phyloP scores from a whole-genome alignment of 495 filamentous ascomycete genomes.

The Xylaria nigripes region DNA sequence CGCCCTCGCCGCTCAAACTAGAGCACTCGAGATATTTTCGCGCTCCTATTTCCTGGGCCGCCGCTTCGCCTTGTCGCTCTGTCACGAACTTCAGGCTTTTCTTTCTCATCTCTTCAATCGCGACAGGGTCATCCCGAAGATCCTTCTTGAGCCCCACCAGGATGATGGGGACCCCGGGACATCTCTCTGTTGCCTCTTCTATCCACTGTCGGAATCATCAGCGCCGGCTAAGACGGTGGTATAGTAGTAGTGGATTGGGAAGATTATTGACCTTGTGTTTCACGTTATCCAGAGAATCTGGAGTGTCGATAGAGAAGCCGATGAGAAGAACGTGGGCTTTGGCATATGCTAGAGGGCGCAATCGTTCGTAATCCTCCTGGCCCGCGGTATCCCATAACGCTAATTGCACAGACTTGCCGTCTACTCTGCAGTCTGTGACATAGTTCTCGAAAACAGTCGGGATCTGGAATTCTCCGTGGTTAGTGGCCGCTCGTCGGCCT shows the following conservation, averaged over 20 bases:
- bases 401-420: slow-evolving; percentile 95
- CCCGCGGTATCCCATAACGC: slow-evolving; percentile 99
- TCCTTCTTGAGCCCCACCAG: slow-evolving; percentile 97
- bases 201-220: slow-evolving; percentile 63
- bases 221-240: not conserved
- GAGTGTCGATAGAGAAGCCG: slow-evolving; percentile 90
- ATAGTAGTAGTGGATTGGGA: not conserved
- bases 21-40: slow-evolving; percentile 97
- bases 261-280: slow-evolving; percentile 73
- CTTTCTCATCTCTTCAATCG: slow-evolving; percentile 95
- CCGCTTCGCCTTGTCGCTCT: slow-evolving; percentile 67
- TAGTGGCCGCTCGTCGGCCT: slow-evolving; percentile 27
- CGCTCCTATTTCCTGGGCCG: slow-evolving; percentile 77
- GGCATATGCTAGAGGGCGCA: slow-evolving; percentile 92
- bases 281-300: slow-evolving; percentile 95
- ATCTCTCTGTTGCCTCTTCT: slow-evolving; percentile 90
- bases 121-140: slow-evolving; percentile 85
- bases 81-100: slow-evolving; percentile 82
- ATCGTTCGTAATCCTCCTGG: slow-evolving; percentile 94
- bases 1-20: slow-evolving; percentile 91
- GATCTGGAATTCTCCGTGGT: slow-evolving; percentile 50
- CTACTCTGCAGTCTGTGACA: slow-evolving; percentile 96
- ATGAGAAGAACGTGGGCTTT: slow-evolving; percentile 97
- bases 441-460: slow-evolving; percentile 99
- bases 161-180: slow-evolving; percentile 88